Base-by-base conservation (phyloP, 2,329 filamentous ascomycete genomes). In the Colletotrichum horii region DNA sequence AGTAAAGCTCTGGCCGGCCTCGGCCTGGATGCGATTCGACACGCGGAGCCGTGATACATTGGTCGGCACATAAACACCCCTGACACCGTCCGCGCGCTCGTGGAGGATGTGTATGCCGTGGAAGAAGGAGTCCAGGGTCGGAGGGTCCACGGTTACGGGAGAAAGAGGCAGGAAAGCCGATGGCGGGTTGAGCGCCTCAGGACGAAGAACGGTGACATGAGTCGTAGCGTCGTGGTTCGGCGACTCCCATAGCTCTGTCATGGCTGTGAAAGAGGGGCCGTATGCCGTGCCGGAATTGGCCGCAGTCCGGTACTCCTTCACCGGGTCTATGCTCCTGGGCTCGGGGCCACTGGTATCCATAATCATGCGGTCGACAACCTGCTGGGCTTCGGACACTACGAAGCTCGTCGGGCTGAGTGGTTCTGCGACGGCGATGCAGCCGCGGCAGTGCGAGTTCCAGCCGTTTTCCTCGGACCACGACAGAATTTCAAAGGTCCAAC, bases 1-100 rank as follows among this genome's bases (percentile, higher is more conserved):
- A 12, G 70, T 77, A 32, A 82, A 76, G 8, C 76, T 65, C 43
- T 78, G 78, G 24, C 78, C 70, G 6, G 72, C 34, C 7, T 62
- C 73, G 9, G 75, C 38, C 4, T 79, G 78, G 15, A 83, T 82
- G 4, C 72, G 76, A 68, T 83, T 83, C 7, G 81, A 83, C 56
- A 83, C 78, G 36, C 80, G 79, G 14, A 83, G 72, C 12, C 80
- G 78, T 22, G 78, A 79, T 43, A 83, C 74, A 68, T 82, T 81
- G 60, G 80, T 83, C 16, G 82, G 81, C 80, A 83, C 81, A 66
- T 43, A 66, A 19, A 48, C 62, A n/a, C 34, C 34, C 19, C 62
- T 66, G 28, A 64, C 61, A 19, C 61, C 32, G 61, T 64, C 61
- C 15, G 61, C 61, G 24, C 34, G 62, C n/a, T 66, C 62, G 34